Evolutionary conservation across 257 asterid genomes (phyloP).

Genomic region (Haberlea rhodopensis): DNA sequence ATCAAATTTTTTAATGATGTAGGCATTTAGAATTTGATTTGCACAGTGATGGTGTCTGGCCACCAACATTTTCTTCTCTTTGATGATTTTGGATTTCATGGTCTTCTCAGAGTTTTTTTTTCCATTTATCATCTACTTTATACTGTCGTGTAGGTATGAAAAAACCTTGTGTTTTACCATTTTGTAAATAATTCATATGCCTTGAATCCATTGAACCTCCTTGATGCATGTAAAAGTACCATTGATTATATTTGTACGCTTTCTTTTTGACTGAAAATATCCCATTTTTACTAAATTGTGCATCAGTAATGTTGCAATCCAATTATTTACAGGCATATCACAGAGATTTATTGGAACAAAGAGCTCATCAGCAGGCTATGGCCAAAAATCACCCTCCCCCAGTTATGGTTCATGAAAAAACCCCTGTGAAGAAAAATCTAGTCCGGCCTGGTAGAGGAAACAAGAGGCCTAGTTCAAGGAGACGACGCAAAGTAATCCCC

Average conservation of each 20-base stretch:
- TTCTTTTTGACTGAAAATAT: not conserved
- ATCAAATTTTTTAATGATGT: too few relatives aligned
- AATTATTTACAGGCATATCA: slow-evolving; percentile 71
- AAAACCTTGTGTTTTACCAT: not conserved
- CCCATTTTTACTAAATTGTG: too few relatives aligned
- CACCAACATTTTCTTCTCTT: not conserved
- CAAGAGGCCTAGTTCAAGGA: slow-evolving; percentile 63
- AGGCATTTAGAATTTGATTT: not conserved
- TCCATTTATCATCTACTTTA: too few relatives aligned
- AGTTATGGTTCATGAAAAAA: slow-evolving; percentile 28
- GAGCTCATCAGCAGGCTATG: slow-evolving; percentile 47
- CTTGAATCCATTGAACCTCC: not conserved
- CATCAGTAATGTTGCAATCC: slow-evolving; percentile 21
- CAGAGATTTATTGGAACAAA: slow-evolving; percentile 75
- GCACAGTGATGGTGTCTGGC: not conserved
- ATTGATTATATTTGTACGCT: not conserved
- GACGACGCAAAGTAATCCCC: slow-evolving; percentile 58
- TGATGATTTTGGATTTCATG: not conserved
- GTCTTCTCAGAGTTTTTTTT: too few relatives aligned
- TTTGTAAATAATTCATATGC: not conserved
- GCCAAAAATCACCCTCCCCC: slow-evolving; percentile 42
- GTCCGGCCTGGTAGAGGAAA: slow-evolving; percentile 59
- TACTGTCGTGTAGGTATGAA: not conserved
- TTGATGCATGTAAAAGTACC: not conserved
- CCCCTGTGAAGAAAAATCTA: too few relatives aligned